A percentile compares a stretch with the other conserved stretches of the same genome.
Evolutionary conservation across 148 eudicot species (phyloP).

Genomic region (Arbutus unedo): DNA sequence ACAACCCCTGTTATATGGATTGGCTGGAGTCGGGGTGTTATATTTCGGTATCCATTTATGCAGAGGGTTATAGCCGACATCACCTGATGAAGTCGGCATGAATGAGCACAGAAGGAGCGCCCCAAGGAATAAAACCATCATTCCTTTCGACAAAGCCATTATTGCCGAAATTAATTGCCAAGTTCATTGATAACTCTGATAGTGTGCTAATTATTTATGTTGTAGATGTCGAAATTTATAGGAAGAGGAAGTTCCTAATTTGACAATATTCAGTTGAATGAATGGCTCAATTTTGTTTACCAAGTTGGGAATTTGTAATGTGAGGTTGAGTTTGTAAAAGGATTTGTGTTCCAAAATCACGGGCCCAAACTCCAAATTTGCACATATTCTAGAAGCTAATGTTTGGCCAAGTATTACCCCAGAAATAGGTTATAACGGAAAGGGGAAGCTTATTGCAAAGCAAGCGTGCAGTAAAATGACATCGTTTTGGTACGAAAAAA

Average conservation of each 20-base stretch:
- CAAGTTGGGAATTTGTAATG: neutral
- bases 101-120: neutral
- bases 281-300: too few species aligned
- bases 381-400: too few species aligned
- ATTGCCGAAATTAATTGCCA: neutral
- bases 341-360: too few species aligned
- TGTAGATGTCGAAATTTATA: neutral
- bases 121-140: neutral
- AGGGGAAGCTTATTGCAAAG: too few species aligned
- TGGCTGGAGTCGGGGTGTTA: too few species aligned
- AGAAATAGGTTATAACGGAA: too few species aligned
- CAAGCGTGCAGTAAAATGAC: too few species aligned
- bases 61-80: neutral
- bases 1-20: too few species aligned
- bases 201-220: neutral
- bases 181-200: neutral
- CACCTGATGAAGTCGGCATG: neutral
- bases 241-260: neutral
- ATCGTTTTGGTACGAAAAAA: too few species aligned
- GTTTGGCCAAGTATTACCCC: too few species aligned
- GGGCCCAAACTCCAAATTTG: too few species aligned
- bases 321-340: neutral
- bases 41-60: neutral
- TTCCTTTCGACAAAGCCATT: constrained; percentile 5
- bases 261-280: too few species aligned